These are phyloP conservation scores for Datura wrightii DNA, from an alignment of 257 asterid species.

Conservation along the genomic window DNA sequence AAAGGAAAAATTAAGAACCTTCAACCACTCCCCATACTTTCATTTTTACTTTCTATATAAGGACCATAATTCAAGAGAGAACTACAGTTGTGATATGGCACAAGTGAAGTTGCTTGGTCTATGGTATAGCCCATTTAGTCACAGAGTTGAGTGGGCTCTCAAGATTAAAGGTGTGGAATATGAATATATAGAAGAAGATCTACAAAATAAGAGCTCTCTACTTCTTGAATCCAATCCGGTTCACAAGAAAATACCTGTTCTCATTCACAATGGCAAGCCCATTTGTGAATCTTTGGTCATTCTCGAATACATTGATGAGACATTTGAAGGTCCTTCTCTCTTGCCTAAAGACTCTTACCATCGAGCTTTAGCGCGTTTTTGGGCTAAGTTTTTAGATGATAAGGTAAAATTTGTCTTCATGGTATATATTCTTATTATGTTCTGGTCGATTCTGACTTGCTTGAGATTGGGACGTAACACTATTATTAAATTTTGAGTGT, in stretches of 20 bases:
- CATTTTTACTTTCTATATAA: not conserved
- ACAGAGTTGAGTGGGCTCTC: not conserved
- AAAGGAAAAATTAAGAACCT: not conserved
- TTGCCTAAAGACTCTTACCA: constrained; percentile 12
- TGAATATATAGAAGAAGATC: constrained; percentile 8
- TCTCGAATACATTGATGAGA: constrained; percentile 1
- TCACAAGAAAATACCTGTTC: not conserved
- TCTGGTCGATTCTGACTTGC: not conserved
- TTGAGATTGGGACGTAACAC: not conserved
- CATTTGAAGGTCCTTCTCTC: not conserved
- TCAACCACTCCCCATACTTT: not conserved
- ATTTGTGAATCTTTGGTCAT: not conserved
- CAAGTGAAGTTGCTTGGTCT: constrained; percentile 1
- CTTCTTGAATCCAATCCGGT: not conserved
- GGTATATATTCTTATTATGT: not conserved
- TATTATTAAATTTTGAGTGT: not conserved
- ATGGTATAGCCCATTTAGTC: constrained; percentile 9
- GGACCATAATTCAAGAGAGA: not conserved
- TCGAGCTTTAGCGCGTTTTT: not conserved
- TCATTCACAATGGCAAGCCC: not conserved
- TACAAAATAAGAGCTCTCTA: not conserved
- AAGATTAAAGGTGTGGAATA: not conserved
- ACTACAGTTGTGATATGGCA: not conserved
- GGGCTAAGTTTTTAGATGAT: not conserved
- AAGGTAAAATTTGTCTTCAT: not conserved